These are phyloP conservation scores for Fusarium keratoplasticum DNA, from an alignment of 2,329 filamentous ascomycete genomes.

Conservation along the genomic window DNA sequence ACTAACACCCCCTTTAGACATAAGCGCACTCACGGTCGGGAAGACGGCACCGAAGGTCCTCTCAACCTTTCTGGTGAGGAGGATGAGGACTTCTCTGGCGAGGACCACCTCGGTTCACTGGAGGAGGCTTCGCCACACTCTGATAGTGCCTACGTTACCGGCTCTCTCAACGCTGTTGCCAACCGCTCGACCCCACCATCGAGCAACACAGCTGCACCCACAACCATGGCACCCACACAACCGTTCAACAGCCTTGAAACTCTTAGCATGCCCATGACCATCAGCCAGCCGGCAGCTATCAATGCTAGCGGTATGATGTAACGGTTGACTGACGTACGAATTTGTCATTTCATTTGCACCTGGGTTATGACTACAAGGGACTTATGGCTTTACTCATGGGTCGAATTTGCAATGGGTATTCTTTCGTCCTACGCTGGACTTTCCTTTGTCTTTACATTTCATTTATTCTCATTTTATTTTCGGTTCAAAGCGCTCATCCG, in stretches of 20 bases:
- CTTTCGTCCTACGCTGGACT: slow-evolving; percentile 32
- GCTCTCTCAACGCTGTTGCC: slow-evolving; percentile 61
- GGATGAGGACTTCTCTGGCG: slow-evolving; percentile 83
- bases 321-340: slow-evolving; percentile 40
- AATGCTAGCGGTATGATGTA: slow-evolving; percentile 60
- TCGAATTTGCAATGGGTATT: slow-evolving; percentile 38
- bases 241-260: slow-evolving; percentile 70
- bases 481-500: slow-evolving; percentile 39
- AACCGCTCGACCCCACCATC: slow-evolving; percentile 45
- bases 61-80: slow-evolving; percentile 83
- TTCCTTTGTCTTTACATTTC: slow-evolving; percentile 42
- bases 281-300: slow-evolving; percentile 65
- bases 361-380: slow-evolving; percentile 45
- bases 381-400: slow-evolving; percentile 43
- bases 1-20: slow-evolving; percentile 71
- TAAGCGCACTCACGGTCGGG: slow-evolving; percentile 79
- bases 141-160: slow-evolving; percentile 70
- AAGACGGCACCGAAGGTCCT: slow-evolving; percentile 68
- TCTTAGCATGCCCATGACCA: slow-evolving; percentile 73
- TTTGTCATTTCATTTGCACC: slow-evolving; percentile 41
- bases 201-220: slow-evolving; percentile 28
- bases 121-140: slow-evolving; percentile 83
- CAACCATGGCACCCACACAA: slow-evolving; percentile 46
- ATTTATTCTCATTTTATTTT: slow-evolving; percentile 39
- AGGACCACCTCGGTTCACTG: slow-evolving; percentile 84